These are phyloP conservation scores for Fusarium lateritium DNA, from an alignment of 2,329 filamentous ascomycete genomes.

Conservation along the genomic window DNA sequence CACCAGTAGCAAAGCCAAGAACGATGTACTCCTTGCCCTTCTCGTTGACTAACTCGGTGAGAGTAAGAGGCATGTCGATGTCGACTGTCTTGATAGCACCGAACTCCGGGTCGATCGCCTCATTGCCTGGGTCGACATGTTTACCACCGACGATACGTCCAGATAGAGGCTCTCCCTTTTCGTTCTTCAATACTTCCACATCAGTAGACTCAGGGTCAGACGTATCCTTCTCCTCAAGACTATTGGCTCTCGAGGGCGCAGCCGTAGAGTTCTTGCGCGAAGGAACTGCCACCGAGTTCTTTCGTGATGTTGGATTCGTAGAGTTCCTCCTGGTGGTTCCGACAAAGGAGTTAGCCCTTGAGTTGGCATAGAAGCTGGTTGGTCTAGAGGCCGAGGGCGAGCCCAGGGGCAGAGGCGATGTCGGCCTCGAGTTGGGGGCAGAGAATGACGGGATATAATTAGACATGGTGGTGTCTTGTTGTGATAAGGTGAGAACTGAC, in stretches of 20 bases:
- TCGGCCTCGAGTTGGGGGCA: constrained; percentile 41
- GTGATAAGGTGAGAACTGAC: constrained; percentile 10
- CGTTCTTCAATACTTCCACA: constrained; percentile 33
- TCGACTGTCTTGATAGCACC: constrained; percentile 41
- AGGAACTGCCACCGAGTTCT: constrained; percentile 25
- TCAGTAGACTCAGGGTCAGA: constrained; percentile 37
- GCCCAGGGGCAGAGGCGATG: constrained; percentile 35
- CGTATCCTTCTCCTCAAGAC: constrained; percentile 20
- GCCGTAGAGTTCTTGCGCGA: constrained; percentile 29
- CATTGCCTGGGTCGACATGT: constrained; percentile 36
- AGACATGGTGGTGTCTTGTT: constrained; percentile 27
- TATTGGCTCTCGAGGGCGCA: constrained; percentile 14
- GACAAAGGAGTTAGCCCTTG: constrained; percentile 40
- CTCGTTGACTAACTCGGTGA: constrained; percentile 37
- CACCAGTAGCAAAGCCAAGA: constrained; percentile 40
- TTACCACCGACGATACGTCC: constrained; percentile 43
- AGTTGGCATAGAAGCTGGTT: constrained; percentile 42
- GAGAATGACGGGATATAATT: constrained; percentile 44
- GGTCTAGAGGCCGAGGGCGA: constrained; percentile 40
- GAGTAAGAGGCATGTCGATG: constrained; percentile 40
- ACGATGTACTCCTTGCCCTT: constrained; percentile 43
- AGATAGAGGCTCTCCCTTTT: constrained; percentile 28
- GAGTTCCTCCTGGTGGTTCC: constrained; percentile 27
- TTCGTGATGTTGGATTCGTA: constrained; percentile 13
- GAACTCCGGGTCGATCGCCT: constrained; percentile 33